These are phyloP conservation scores for Apiospora phragmitis DNA, from an alignment of 2,329 filamentous ascomycete species.

Conservation along the genomic window DNA sequence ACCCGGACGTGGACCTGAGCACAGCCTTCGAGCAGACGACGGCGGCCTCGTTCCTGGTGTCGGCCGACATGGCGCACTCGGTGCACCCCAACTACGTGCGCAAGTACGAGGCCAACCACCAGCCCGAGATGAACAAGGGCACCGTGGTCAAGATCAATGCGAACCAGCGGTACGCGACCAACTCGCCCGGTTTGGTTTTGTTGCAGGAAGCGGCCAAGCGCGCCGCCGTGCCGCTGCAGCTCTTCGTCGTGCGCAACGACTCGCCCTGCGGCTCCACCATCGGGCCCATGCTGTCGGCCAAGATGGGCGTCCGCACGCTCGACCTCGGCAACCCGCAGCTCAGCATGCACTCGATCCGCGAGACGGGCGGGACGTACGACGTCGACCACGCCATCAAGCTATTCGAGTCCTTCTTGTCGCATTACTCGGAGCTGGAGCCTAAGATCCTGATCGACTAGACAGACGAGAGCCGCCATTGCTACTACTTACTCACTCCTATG, in stretches of 20 bases:
- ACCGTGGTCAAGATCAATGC: conserved; percentile 98
- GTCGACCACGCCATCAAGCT: conserved; percentile 82
- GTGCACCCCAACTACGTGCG: conserved; percentile 91
- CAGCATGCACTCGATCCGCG: conserved; percentile 95
- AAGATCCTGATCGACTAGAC: conserved; percentile 79
- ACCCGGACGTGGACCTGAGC: conserved; percentile 60
- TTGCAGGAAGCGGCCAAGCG: conserved; percentile 81
- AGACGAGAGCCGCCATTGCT: neutral
- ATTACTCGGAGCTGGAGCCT: conserved; percentile 79
- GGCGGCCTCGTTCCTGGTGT: conserved; percentile 87
- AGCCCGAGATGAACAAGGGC: conserved; percentile 87
- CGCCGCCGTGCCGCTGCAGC: conserved; percentile 80
- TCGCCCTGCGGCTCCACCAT: conserved; percentile 94
- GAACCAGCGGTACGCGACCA: conserved; percentile 95
- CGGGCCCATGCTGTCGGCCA: conserved; percentile 91
- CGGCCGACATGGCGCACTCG: conserved; percentile 96
- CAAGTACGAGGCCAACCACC: conserved; percentile 90
- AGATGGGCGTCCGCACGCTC: conserved; percentile 82
- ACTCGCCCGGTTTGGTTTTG: conserved; percentile 90
- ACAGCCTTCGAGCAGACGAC: conserved; percentile 94
- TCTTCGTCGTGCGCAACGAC: conserved; percentile 96
- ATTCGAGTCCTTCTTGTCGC: conserved; percentile 83
- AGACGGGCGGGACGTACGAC: conserved; percentile 86
- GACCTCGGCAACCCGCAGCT: conserved; percentile 94
- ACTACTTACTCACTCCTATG: neutral